These are phyloP conservation scores for Fusarium denticulatum DNA, from an alignment of 2,329 filamentous ascomycete genomes.

Conservation along the genomic window DNA sequence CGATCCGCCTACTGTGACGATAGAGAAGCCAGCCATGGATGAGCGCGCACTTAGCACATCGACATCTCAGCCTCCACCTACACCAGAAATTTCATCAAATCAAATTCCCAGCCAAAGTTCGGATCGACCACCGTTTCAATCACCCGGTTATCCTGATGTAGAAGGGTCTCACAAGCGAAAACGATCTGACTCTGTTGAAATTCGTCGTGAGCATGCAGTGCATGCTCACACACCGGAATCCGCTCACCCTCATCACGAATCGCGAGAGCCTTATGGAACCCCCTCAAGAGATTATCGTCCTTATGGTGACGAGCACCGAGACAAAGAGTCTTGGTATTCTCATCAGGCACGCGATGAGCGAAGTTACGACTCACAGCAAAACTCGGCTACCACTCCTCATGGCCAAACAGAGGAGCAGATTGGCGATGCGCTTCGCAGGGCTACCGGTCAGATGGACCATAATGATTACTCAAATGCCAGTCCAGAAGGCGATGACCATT, in stretches of 20 bases:
- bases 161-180: conserved; percentile 72
- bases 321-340: conserved; percentile 62
- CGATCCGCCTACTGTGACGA: conserved; percentile 47
- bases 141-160: conserved; percentile 54
- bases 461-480: conserved; percentile 64
- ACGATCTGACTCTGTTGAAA: conserved; percentile 71
- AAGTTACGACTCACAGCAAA: conserved; percentile 58
- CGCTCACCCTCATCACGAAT: conserved; percentile 47
- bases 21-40: conserved; percentile 47
- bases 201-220: conserved; percentile 49
- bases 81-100: conserved; percentile 42
- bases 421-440: conserved; percentile 57
- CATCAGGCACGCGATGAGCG: conserved; percentile 60
- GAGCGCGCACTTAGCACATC: conserved; percentile 46
- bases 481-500: conserved; percentile 63
- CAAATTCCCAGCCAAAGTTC: conserved; percentile 53
- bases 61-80: conserved; percentile 40
- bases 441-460: conserved; percentile 57
- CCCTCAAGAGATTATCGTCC: conserved; percentile 58
- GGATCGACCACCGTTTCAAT: conserved; percentile 55
- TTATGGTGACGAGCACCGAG: conserved; percentile 57
- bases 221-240: conserved; percentile 51
- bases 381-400: conserved; percentile 56
- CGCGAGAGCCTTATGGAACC: conserved; percentile 55
- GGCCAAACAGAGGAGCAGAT: conserved; percentile 62